Base-by-base conservation (phyloP, 2,329 filamentous ascomycete species). In the Talaromyces sp. region DNA sequence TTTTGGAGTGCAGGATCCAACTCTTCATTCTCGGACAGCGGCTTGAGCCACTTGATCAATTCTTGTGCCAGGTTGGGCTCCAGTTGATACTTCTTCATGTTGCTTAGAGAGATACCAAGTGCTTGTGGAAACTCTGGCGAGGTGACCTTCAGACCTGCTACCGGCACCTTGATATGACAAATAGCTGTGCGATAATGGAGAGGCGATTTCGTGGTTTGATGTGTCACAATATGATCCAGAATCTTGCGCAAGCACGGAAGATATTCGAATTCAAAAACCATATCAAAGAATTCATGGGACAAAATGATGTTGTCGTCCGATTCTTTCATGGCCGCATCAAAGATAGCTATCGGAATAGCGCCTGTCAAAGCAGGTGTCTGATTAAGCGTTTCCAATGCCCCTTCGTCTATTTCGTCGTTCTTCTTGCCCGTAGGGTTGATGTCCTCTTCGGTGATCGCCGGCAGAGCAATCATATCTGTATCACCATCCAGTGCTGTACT, bases 301-400 rank as follows among this genome's bases (percentile, higher is more conserved):
- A 92, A 83, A 0, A 82, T 80, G 1, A 88, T 78, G 67, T 85
- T 86, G 75, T 89, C 88, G 69, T 91, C 88, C 61, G 90, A 86
- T 72, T 97, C 89, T 76, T 90, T 92, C 80, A 88, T 88, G 5
- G 93, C 89, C 25, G 92, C 88, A 72, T 97, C 92, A 73, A 97
- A 97, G 58, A 99, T 91, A 45, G 94, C 93, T 64, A 93, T 86
- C 1, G 95, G 93, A 70, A 99, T 97, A 17, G 92, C 95, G n/a
- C 95, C 95, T 67, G 91, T 91, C 68, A 97, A 84, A 10, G 92
- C 92, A 3, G 94, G 93, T 58, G 93, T 94, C 65, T 84, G 81
- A 43, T 85, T 85, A 17, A 91, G 79, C 67, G 87, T 88, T 72
- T 90, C 83, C 68, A 96, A 80, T 63, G 83, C 82, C 70, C 81